Evolutionary conservation across 2,329 filamentous ascomycete genomes (phyloP).

Genomic region (Paracoccidioides lutzii): DNA sequence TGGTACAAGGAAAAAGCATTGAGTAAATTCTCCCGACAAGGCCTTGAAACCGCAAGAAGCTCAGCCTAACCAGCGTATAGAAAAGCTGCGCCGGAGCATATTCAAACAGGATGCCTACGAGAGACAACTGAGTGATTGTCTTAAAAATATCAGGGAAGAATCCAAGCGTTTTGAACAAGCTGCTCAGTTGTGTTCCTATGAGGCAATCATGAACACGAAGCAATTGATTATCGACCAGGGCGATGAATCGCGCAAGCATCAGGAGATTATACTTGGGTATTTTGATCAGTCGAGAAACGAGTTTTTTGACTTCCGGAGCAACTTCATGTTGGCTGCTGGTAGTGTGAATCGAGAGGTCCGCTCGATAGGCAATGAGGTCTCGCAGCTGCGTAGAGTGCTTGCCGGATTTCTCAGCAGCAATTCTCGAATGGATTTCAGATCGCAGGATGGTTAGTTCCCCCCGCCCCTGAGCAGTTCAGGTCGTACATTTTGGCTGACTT

Average conservation of each 20-base stretch:
- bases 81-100: background rate
- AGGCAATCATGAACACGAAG: background rate
- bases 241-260: background rate
- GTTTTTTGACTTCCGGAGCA: background rate
- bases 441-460: background rate
- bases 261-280: background rate
- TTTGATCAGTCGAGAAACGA: background rate
- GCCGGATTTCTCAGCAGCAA: background rate
- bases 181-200: background rate
- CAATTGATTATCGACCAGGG: background rate
- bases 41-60: background rate
- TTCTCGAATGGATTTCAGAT: background rate
- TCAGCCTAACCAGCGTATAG: background rate
- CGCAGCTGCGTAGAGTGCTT: background rate
- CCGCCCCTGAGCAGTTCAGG: background rate
- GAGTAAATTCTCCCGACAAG: background rate
- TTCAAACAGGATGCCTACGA: background rate
- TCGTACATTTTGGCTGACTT: background rate
- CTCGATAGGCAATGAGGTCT: background rate
- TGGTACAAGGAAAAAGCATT: conserved; percentile 1
- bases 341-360: background rate
- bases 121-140: background rate
- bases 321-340: background rate
- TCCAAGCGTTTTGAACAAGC: background rate
- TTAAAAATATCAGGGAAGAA: background rate